Conservation (phyloP, 352 stramenopile genomes). For the Globisporangium spinosum region DNA sequence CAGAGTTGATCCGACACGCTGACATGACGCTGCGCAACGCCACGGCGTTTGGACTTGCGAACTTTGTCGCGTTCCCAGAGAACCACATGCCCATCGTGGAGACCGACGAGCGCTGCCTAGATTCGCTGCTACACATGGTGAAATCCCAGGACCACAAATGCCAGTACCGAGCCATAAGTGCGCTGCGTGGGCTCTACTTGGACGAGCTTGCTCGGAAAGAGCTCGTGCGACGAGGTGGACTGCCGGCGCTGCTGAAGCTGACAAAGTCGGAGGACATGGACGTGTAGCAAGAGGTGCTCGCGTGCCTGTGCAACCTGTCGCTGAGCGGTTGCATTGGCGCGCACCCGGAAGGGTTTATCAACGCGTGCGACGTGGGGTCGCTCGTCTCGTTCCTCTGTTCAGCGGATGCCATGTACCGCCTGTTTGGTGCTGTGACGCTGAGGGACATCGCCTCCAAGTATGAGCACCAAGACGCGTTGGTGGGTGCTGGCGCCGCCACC, state of each 20-base stretch:
- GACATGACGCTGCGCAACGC: slow-evolving; percentile 88
- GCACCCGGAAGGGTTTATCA: slow-evolving; percentile 86
- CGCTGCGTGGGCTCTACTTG: slow-evolving; percentile 91
- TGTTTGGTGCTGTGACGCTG: slow-evolving; percentile 95
- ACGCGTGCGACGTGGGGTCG: slow-evolving; percentile 86
- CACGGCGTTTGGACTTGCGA: slow-evolving; percentile 90
- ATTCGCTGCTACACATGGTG: slow-evolving; percentile 53
- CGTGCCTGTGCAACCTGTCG: slow-evolving; percentile 96
- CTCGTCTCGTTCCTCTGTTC: slow-evolving; percentile 95
- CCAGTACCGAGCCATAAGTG: slow-evolving; percentile 88
- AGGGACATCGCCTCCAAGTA: slow-evolving; percentile 90
- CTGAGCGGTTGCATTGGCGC: slow-evolving; percentile 93
- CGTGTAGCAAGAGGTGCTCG: slow-evolving; percentile 94
- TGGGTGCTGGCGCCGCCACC: slow-evolving; percentile 84
- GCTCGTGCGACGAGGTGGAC: slow-evolving; percentile 85
- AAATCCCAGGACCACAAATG: slow-evolving; percentile 68
- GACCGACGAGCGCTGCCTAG: slow-evolving; percentile 37
- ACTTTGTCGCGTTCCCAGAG: slow-evolving; percentile 91
- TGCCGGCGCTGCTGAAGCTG: slow-evolving; percentile 87
- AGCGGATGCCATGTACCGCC: slow-evolving; percentile 90
- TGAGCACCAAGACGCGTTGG: slow-evolving; percentile 74
- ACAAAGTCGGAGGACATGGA: slow-evolving; percentile 92
- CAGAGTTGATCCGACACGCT: slow-evolving; percentile 61
- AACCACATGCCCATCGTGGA: slow-evolving; percentile 89
- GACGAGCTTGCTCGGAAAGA: slow-evolving; percentile 81